Base-by-base conservation (phyloP, 176 grass and related monocot genomes). In the Carex littledalei region DNA sequence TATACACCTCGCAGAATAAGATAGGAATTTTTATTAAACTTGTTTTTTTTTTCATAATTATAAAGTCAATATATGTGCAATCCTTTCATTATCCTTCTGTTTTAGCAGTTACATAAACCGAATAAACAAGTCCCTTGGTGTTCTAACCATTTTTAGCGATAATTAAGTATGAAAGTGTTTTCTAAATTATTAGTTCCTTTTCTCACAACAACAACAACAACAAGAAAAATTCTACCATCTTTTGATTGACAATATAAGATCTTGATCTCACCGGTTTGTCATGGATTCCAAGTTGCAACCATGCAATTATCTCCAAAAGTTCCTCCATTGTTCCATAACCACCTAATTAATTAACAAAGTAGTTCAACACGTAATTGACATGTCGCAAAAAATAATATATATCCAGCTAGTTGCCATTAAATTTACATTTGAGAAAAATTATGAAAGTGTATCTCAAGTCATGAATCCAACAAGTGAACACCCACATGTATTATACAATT, bases 251-350 rank as follows among this genome's bases (percentile, higher is more conserved):
- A 65, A 86, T 18, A 60, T 5, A 63, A 62, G 24, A 85, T 21
- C 63, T 66, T 62, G 41, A 86, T 65, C 50, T 89, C 69, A 98
- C 95, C 67, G 95, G 95, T 91, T 98, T 98, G 67, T 87, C 76
- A 81, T 98, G 95, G 89, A 98, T 98, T 73, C 95, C 91, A 76
- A 98, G 85, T 88, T 98, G 95, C 45, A 93, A 88, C 91, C 93
- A 93, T 32, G 95, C 90, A 87, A 94, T 98, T 83, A 94, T 93
- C 89, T 98, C 95, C 85, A 98, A 53, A 82, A 98, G 88, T 73
- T 98, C 95, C 83, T 98, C 95, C 76, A 98, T 93, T 21, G 95
- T 98, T 77, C 95, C 95, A 80, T 94, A 98, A 63, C 95, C 95
- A 77, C 95, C 95, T 98, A 20, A 76, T 67, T 59, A 84, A 55